Conservation (phyloP, 2,329 filamentous ascomycete species). For the Alternaria alternata region DNA sequence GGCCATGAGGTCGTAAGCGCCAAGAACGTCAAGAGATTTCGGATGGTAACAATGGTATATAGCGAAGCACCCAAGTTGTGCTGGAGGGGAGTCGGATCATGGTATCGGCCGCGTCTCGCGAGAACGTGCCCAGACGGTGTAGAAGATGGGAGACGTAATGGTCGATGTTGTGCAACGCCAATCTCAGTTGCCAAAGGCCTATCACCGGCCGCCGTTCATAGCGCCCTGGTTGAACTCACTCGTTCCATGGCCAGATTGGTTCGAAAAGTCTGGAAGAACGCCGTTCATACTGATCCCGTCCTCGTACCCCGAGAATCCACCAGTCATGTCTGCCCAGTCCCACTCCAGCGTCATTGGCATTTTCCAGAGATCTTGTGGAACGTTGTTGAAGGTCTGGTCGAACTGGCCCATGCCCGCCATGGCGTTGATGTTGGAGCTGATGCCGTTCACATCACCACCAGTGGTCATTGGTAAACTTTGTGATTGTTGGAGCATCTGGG, state of each 20-base stretch:
- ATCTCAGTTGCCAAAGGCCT: neutral
- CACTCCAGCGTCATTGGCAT: constrained; percentile 96
- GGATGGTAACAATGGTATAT: neutral
- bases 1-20: neutral
- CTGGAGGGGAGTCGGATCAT: neutral
- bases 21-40: neutral
- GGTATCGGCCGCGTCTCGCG: neutral
- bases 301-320: constrained; percentile 45
- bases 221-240: constrained; percentile 45
- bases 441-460: constrained; percentile 30
- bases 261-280: constrained; percentile 45
- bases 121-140: neutral
- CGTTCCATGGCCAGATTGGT: constrained; percentile 37
- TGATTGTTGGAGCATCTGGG: constrained; percentile 43
- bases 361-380: constrained; percentile 93
- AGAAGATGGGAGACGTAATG: neutral
- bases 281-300: constrained; percentile 52
- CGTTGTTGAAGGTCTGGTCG: constrained; percentile 75
- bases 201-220: constrained; percentile 42
- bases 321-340: constrained; percentile 71
- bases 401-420: constrained; percentile 59
- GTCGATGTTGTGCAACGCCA: constrained; percentile 5
- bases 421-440: constrained; percentile 37
- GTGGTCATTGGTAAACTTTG: constrained; percentile 35
- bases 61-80: neutral